Conservation (phyloP, 371 early-diverging fungal genomes). For the Phascolomyces articulosus region DNA sequence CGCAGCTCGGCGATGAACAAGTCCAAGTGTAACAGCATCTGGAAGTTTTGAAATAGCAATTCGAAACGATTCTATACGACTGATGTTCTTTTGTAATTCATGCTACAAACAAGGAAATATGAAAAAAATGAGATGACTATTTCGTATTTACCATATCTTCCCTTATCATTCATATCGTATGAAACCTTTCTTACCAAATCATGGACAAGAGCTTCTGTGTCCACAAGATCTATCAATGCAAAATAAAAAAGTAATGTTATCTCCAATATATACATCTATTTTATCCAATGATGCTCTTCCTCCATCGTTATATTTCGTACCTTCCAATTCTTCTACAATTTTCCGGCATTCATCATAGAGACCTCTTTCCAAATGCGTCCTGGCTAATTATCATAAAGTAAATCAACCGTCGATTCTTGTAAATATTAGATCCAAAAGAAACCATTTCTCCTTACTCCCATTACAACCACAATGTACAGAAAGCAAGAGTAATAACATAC, state of each 20-base stretch:
- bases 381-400: too few species aligned
- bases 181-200: background rate
- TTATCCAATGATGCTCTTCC: too few species aligned
- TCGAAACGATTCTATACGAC: background rate
- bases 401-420: too few species aligned
- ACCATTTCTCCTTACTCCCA: too few species aligned
- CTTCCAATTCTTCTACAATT: slow-evolving; percentile 13
- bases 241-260: background rate
- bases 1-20: background rate
- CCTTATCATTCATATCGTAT: too few species aligned
- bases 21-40: background rate
- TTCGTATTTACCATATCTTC: too few species aligned
- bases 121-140: too few species aligned
- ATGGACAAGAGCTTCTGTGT: background rate
- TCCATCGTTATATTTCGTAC: slow-evolving; percentile 10
- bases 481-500: slow-evolving; percentile 11
- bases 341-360: slow-evolving; percentile 17
- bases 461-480: too few species aligned
- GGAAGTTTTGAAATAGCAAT: background rate
- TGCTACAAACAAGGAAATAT: background rate
- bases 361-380: slow-evolving; percentile 19
- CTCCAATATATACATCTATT: too few species aligned
- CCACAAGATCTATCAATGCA: background rate
- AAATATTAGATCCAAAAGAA: too few species aligned
- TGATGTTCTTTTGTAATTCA: background rate